Conservation (phyloP, 305 asterid species). For the Solanum aculeatissimum region DNA sequence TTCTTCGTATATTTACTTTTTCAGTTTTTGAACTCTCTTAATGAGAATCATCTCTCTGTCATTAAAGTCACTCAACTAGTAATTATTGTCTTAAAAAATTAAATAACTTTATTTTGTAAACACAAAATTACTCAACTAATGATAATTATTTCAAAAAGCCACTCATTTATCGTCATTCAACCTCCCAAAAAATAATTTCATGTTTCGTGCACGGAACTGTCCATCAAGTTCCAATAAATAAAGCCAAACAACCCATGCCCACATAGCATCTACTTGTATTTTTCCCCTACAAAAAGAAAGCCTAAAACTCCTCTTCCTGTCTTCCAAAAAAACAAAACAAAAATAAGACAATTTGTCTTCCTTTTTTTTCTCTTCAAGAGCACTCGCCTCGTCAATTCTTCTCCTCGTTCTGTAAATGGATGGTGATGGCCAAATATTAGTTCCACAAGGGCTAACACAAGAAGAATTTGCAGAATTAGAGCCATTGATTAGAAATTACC, state of each 20-base stretch:
- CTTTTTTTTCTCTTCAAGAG: background rate
- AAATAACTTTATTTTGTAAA: fast-evolving
- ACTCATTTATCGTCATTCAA: background rate
- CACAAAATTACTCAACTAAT: background rate
- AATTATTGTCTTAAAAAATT: background rate
- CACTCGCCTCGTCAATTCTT: background rate
- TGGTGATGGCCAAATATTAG: constrained; percentile 2
- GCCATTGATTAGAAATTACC: constrained; percentile 42
- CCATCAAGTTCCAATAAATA: background rate
- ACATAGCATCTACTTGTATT: background rate
- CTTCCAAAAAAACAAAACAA: background rate
- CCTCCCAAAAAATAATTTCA: background rate
- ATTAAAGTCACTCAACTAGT: background rate
- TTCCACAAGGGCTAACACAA: constrained; percentile 39
- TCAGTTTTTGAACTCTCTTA: too few species aligned
- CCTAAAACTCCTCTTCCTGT: background rate
- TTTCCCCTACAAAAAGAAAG: background rate
- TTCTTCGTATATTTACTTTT: too few species aligned
- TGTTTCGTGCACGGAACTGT: background rate
- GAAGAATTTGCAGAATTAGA: constrained; percentile 46
- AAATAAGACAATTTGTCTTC: background rate
- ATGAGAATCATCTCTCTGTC: too few species aligned
- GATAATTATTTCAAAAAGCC: background rate
- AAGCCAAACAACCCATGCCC: background rate
- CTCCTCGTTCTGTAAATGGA: background rate